Percentiles rank a stretch among this genome's conserved stretches.
Evolutionary conservation across 139 green algal species (phyloP).

Genomic region (Closterium sp.): DNA sequence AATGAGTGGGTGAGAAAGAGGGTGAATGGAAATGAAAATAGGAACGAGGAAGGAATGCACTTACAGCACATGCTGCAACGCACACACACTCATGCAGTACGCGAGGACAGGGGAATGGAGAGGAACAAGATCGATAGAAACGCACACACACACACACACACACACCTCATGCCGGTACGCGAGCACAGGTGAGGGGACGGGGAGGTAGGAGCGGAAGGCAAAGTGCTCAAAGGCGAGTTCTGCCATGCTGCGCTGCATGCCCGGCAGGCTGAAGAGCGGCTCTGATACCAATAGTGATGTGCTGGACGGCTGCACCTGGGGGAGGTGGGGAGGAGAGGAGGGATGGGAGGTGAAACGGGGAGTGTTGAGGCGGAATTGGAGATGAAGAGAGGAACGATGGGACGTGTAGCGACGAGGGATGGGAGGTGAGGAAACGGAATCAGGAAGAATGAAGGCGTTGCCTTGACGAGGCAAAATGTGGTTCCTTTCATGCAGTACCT

Average conservation of each 20-base stretch:
- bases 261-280: slow-evolving; percentile 14
- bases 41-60: background rate
- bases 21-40: background rate
- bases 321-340: too few species aligned
- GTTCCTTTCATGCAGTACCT: background rate
- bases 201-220: slow-evolving; percentile 45
- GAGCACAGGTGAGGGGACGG: background rate
- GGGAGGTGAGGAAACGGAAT: background rate
- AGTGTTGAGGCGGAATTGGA: background rate
- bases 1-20: background rate
- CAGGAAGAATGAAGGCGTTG: background rate
- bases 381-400: too few species aligned
- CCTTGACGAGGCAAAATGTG: background rate
- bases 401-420: slow-evolving; percentile 1
- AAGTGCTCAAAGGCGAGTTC: slow-evolving; percentile 58
- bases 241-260: slow-evolving; percentile 32
- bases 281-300: slow-evolving; percentile 30
- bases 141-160: background rate
- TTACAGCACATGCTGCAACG: too few species aligned
- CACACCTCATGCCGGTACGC: background rate
- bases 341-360: background rate
- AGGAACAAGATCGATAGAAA: background rate
- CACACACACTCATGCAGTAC: too few species aligned
- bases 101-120: background rate
- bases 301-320: background rate